These are phyloP conservation scores for Colletotrichum gigasporum DNA, from an alignment of 2,329 filamentous ascomycete species.

Conservation along the genomic window DNA sequence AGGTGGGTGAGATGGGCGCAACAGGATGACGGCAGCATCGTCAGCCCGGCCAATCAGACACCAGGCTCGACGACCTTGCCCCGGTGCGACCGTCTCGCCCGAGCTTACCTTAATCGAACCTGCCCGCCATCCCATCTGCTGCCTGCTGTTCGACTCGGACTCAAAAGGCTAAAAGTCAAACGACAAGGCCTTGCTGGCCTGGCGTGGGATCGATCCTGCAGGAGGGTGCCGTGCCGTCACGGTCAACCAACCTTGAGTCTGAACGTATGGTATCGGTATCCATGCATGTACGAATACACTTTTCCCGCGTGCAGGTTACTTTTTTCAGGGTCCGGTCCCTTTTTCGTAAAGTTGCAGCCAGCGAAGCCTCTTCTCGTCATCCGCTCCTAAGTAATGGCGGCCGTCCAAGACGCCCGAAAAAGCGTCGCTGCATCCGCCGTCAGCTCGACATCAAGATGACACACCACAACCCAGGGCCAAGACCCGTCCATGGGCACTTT, in stretches of 20 bases:
- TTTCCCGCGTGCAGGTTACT: neutral
- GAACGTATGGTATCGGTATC: no score
- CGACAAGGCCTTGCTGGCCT: neutral
- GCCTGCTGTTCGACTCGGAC: neutral
- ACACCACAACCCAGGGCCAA: neutral
- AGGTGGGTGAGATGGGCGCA: neutral
- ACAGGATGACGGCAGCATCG: constrained; percentile 1
- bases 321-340: neutral
- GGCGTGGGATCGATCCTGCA: neutral
- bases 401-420: neutral
- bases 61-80: neutral
- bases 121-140: constrained; percentile 19
- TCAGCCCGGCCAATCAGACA: neutral
- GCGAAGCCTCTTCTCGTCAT: neutral
- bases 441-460: constrained; percentile 4
- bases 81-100: constrained; percentile 12
- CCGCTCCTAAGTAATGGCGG: neutral
- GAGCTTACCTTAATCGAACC: constrained; percentile 18
- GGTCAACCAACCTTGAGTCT: no score
- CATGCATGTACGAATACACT: neutral
- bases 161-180: neutral
- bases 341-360: constrained; percentile 6
- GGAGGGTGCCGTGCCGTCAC: no score
- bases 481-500: neutral
- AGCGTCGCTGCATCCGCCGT: neutral